Conservation (phyloP, 2,329 filamentous ascomycete genomes). For the Furcasterigmium sp. region DNA sequence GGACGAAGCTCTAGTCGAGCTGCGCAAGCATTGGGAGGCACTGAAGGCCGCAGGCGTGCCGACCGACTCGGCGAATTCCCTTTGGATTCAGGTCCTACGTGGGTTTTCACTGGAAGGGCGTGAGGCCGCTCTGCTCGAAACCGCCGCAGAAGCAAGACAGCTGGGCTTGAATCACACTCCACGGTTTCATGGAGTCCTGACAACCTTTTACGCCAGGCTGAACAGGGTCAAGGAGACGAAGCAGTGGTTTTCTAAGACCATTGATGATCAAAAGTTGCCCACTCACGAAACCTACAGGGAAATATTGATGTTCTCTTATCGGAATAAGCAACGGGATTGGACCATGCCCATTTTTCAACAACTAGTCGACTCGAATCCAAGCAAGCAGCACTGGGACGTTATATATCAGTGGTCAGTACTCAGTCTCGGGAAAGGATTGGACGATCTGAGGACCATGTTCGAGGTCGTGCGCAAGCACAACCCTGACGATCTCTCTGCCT, state of each 20-base stretch:
- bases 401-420: slow-evolving; percentile 72
- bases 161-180: slow-evolving; percentile 38
- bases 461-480: slow-evolving; percentile 54
- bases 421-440: slow-evolving; percentile 61
- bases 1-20: slow-evolving; percentile 38
- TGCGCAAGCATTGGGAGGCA: slow-evolving; percentile 21
- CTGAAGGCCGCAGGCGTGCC: slow-evolving; percentile 3
- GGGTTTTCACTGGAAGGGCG: slow-evolving; percentile 59
- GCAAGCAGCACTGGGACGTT: slow-evolving; percentile 62
- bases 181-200: slow-evolving; percentile 48
- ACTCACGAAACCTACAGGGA: slow-evolving; percentile 42
- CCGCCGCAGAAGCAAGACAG: slow-evolving; percentile 45
- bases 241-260: slow-evolving; percentile 58
- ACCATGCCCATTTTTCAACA: slow-evolving; percentile 53
- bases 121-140: slow-evolving; percentile 51
- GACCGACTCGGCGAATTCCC: slow-evolving; percentile 19
- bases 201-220: slow-evolving; percentile 55
- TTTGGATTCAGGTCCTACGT: slow-evolving; percentile 47
- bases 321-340: slow-evolving; percentile 56
- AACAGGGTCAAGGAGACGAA: slow-evolving; percentile 57
- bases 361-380: slow-evolving; percentile 39
- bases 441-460: slow-evolving; percentile 71
- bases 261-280: slow-evolving; percentile 33
- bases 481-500: slow-evolving; percentile 35
- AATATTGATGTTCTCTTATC: slow-evolving; percentile 56